Percentiles rank a stretch among this genome's conserved stretches.
Conservation (phyloP, 2,329 filamentous ascomycete genomes). For the Cordyceps fumosorosea region DNA sequence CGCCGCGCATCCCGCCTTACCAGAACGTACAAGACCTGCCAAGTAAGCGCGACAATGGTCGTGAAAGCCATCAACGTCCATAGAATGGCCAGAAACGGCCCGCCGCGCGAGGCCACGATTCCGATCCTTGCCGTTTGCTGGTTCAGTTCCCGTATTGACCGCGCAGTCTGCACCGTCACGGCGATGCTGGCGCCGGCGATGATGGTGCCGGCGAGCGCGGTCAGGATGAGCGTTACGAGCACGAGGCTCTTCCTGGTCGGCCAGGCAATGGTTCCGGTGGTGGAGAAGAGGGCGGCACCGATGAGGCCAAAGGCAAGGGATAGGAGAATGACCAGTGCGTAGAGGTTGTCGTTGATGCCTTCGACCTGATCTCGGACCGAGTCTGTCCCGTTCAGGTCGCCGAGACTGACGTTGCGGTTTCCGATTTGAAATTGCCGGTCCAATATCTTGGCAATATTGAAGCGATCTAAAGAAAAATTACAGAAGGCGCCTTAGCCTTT, state of each 20-base stretch:
- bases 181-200: conserved; percentile 38
- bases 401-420: conserved; percentile 37
- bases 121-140: neutral
- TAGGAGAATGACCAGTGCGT: conserved; percentile 44
- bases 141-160: neutral
- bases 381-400: conserved; percentile 38
- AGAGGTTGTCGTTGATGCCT: conserved; percentile 41
- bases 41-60: neutral
- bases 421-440: conserved; percentile 40
- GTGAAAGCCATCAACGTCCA: neutral
- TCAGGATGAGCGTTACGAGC: conserved; percentile 32
- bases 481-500: neutral
- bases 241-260: conserved; percentile 20
- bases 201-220: conserved; percentile 29
- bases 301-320: conserved; percentile 36
- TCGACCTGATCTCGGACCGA: conserved; percentile 41
- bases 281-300: conserved; percentile 37
- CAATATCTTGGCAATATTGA: conserved; percentile 43
- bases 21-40: neutral
- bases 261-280: conserved; percentile 29
- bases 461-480: neutral
- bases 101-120: neutral
- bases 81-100: neutral
- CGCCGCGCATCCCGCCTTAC: neutral
- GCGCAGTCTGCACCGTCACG: conserved; percentile 27